Conservation (phyloP, 2,329 filamentous ascomycete species). For the Scedosporium apiospermum region DNA sequence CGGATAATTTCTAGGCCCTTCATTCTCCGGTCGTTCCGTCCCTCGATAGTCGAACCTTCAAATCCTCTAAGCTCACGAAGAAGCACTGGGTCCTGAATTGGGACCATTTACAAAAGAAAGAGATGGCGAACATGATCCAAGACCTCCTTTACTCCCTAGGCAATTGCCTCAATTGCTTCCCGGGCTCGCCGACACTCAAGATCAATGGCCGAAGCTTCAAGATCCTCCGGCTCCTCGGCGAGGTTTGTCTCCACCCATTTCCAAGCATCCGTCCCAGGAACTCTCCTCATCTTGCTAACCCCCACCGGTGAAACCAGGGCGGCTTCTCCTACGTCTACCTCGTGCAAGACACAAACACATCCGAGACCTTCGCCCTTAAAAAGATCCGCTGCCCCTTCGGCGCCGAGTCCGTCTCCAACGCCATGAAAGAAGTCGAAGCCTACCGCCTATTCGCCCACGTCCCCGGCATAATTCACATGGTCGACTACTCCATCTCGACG, state of each 20-base stretch:
- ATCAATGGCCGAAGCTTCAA: constrained; percentile 95
- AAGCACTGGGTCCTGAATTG: background rate
- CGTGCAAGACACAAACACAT: constrained; percentile 78
- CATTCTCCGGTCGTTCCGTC: no score
- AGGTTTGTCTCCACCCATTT: constrained; percentile 43
- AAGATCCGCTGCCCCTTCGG: constrained; percentile 99
- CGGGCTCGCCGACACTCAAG: constrained; percentile 84
- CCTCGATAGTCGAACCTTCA: background rate
- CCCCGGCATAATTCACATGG: constrained; percentile 74
- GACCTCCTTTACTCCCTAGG: constrained; percentile 87
- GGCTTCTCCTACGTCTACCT: constrained; percentile 99
- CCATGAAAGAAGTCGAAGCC: constrained; percentile 94
- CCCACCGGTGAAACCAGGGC: constrained; percentile 44
- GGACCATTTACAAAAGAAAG: background rate
- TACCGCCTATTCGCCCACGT: constrained; percentile 82
- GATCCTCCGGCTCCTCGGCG: constrained; percentile 84
- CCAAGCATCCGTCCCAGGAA: background rate
- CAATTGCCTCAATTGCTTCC: constrained; percentile 95
- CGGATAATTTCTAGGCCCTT: no score
- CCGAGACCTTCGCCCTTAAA: constrained; percentile 86
- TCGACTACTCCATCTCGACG: constrained; percentile 73
- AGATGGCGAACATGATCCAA: constrained; percentile 75
- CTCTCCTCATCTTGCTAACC: background rate
- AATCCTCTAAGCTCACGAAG: background rate
- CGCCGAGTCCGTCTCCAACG: constrained; percentile 87